A percentile compares a stretch with the other conserved stretches of the same genome.
Conservation (phyloP, 2,329 filamentous ascomycete species). For the Fusarium nurragi region DNA sequence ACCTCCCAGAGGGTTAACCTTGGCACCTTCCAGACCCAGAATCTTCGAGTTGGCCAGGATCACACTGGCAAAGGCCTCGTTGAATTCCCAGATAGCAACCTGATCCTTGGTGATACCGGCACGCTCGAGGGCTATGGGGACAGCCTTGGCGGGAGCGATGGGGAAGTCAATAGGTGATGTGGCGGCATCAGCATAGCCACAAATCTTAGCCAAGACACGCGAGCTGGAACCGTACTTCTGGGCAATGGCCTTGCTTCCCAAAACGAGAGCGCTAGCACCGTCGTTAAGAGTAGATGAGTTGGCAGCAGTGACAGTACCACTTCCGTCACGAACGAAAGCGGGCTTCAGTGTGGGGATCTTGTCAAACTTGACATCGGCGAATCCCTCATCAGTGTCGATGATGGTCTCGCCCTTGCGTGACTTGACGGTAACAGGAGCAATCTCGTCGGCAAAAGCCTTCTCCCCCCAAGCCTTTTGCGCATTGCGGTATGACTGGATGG, state of each 20-base stretch:
- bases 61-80: constrained; percentile 96
- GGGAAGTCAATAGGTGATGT: constrained; percentile 94
- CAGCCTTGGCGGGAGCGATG: constrained; percentile 88
- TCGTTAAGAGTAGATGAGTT: constrained; percentile 96
- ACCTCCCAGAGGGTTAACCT: constrained; percentile 87
- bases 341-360: constrained; percentile 89
- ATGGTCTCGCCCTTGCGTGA: constrained; percentile 83
- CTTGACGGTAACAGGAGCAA: constrained; percentile 86
- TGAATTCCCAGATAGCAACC: constrained; percentile 97
- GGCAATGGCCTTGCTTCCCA: constrained; percentile 83
- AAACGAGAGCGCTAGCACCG: constrained; percentile 87
- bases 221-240: constrained; percentile 80
- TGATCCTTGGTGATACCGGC: constrained; percentile 92
- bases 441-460: constrained; percentile 86
- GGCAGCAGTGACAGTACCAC: constrained; percentile 90
- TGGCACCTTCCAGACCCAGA: constrained; percentile 79
- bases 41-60: constrained; percentile 97
- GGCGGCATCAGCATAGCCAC: constrained; percentile 87
- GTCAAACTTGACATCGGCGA: constrained; percentile 84
- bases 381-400: constrained; percentile 87
- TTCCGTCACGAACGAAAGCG: constrained; percentile 86
- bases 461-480: constrained; percentile 90
- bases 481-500: constrained; percentile 87
- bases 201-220: constrained; percentile 86
- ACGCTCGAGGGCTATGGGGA: constrained; percentile 86